These are phyloP conservation scores for Saccharum officinarum DNA, from an alignment of 176 grass and related monocot genomes.

Conservation along the genomic window DNA sequence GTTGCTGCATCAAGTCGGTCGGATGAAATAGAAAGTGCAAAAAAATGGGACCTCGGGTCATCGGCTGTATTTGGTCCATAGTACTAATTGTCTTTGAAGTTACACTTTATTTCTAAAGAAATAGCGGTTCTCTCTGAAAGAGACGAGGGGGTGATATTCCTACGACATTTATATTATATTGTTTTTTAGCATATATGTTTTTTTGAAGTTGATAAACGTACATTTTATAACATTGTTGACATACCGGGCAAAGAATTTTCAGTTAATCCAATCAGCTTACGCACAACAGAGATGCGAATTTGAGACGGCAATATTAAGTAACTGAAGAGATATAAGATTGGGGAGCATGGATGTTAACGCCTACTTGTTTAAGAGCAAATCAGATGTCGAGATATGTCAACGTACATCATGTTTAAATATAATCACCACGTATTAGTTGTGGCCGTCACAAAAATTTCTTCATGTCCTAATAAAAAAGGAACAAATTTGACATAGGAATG, in stretches of 20 bases:
- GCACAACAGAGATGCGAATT: neutral
- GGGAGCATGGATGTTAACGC: conserved; percentile 18
- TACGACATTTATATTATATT: neutral
- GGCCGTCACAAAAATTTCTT: neutral
- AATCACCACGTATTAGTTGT: neutral
- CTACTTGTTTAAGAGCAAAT: conserved; percentile 29
- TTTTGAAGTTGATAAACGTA: neutral
- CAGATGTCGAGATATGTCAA: conserved; percentile 42
- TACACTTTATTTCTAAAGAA: neutral
- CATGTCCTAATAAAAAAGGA: neutral
- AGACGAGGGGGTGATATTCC: neutral
- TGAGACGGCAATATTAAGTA: neutral
- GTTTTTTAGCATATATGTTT: neutral
- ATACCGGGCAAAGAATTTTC: neutral
- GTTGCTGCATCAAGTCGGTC: too few relatives aligned
- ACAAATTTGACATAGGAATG: neutral
- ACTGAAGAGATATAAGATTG: neutral
- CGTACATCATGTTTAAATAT: conserved; percentile 2
- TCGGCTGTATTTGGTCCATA: too few relatives aligned
- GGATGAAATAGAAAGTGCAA: too few relatives aligned
- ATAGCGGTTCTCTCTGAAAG: neutral
- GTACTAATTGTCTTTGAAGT: conserved; percentile 8
- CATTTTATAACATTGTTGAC: conserved; percentile 19
- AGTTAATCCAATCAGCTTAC: neutral
- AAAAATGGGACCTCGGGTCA: too few relatives aligned